Percentiles rank a stretch among this genome's conserved stretches.
phyloP scores from a whole-genome alignment of 495 filamentous ascomycete species.

The Symbiotaphrina buchneri region DNA sequence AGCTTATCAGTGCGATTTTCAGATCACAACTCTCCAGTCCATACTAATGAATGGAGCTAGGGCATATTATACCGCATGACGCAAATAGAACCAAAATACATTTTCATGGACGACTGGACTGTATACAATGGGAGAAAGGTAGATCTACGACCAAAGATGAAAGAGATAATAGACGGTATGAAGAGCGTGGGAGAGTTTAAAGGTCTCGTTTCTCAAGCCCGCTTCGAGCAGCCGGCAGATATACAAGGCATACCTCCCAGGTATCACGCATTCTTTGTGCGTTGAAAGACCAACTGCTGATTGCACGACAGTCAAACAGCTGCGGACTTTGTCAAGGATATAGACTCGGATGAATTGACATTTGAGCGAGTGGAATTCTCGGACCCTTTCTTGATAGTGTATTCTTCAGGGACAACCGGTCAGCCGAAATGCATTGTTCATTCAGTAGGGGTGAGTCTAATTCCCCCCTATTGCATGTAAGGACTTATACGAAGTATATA shows the following conservation, averaged over 20 bases:
- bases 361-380: constrained; percentile 39
- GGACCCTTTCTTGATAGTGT: constrained; percentile 51
- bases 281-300: neutral
- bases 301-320: constrained; percentile 20
- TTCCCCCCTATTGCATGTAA: neutral
- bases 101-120: constrained; percentile 60
- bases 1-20: neutral
- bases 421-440: constrained; percentile 60
- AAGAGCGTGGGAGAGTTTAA: constrained; percentile 29
- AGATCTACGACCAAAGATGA: constrained; percentile 50
- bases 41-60: too few relatives aligned
- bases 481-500: neutral
- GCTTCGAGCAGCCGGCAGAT: constrained; percentile 37
- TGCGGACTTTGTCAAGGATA: constrained; percentile 23
- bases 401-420: constrained; percentile 51
- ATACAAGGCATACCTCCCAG: constrained; percentile 23
- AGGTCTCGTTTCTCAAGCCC: constrained; percentile 39
- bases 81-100: constrained; percentile 45
- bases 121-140: constrained; percentile 59
- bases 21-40: too few relatives aligned
- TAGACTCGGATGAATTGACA: constrained; percentile 15
- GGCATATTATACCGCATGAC: constrained; percentile 51
- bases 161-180: constrained; percentile 38
- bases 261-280: too few relatives aligned
- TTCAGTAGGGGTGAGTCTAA: constrained; percentile 21